Base-by-base conservation (phyloP, 495 filamentous ascomycete genomes). In the Aspergillus conjunctus region DNA sequence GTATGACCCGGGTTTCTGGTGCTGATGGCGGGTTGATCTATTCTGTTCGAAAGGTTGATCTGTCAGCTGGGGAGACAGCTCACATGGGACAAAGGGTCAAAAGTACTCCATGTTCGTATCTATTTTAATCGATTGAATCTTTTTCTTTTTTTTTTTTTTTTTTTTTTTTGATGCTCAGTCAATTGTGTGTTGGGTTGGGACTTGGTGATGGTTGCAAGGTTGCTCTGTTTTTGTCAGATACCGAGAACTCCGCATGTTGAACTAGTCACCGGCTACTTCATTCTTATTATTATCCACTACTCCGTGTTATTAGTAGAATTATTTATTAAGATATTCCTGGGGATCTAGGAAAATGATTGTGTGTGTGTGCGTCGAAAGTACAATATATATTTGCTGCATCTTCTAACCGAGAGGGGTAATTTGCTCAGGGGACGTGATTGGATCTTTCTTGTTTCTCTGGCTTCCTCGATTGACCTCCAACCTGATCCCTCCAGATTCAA, bases 371-470 rank as follows among this genome's bases (percentile, higher is more conserved):
- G 26, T 26, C 2, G 18, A 20, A 48, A 21, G 20, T 18, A 46
- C n/a, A 7, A 48, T 20, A 48, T 48, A 21, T 48, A 48, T 48
- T 48, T 21, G 44, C 18, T 48, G 44, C 44, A 22, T 48, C 10
- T 48, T 48, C 44, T 48, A 48, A 48, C 44, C 44, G 20, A 48
- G 17, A 48, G 17, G 17, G 44, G 44, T 11, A 48, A 48, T 48
- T 26, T 48, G 44, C 44, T 48, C 44, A 48, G 8, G 44, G 10
- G n/a, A 48, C 20, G 6, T 48, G 44, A 48, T 48, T 48, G 44
- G 44, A 17, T 11, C n/a, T 48, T 18, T n/a, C n/a, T n/a, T 26
- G 26, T 5, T 11, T 20, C 17, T 5, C 6, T 48, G 37, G 3
- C 37, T 21, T 48, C 20, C 18, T 10, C 44, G 7, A 48, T 48